Evolutionary conservation across 306 rosid species (phyloP).

Genomic region (Acacia confusa): DNA sequence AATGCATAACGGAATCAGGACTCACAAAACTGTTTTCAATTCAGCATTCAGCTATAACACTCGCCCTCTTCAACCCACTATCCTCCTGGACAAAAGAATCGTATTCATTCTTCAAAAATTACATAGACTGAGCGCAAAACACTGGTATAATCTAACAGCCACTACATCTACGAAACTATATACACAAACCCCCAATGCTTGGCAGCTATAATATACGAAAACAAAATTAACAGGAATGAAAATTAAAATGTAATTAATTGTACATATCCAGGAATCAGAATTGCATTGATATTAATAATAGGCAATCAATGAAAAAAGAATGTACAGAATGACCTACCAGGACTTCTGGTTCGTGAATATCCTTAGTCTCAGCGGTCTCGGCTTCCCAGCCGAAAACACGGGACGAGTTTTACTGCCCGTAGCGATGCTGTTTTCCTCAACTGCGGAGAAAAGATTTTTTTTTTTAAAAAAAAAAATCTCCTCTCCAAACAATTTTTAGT

Average conservation of each 20-base stretch:
- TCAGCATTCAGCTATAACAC: background rate
- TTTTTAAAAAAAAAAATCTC: too few relatives aligned
- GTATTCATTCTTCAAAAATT: background rate
- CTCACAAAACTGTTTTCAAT: background rate
- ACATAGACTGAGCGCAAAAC: background rate
- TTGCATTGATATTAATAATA: background rate
- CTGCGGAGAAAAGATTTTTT: too few relatives aligned
- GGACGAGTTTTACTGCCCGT: constrained; percentile 34
- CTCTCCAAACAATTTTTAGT: too few relatives aligned
- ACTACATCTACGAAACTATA: background rate
- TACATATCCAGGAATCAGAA: background rate
- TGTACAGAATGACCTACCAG: background rate
- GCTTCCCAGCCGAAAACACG: constrained; percentile 38
- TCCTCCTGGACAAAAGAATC: background rate
- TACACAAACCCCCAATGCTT: background rate
- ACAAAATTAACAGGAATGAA: background rate
- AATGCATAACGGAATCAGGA: background rate
- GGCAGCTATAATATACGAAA: background rate
- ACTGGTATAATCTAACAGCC: background rate
- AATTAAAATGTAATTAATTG: background rate
- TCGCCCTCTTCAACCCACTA: background rate
- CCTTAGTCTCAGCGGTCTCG: constrained; percentile 19
- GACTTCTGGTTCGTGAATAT: constrained; percentile 32
- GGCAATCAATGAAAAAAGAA: background rate
- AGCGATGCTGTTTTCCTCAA: constrained; percentile 20